A percentile compares a stretch with the other conserved stretches of the same genome.
These are phyloP conservation scores for Grifola frondosa DNA, from an alignment of 1,284 basidiomycete species.

Conservation along the genomic window DNA sequence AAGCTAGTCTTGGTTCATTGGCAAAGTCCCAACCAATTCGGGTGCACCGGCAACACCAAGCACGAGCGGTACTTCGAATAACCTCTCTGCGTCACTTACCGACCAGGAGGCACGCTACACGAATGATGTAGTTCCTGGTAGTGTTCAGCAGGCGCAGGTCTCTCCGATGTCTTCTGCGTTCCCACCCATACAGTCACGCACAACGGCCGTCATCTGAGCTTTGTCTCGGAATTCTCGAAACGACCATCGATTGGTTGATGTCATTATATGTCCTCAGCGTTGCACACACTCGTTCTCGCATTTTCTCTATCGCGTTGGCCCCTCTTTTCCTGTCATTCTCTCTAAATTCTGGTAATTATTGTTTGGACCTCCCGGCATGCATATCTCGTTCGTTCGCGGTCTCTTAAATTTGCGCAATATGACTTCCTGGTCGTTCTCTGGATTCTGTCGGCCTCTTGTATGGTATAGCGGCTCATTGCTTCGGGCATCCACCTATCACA, in stretches of 20 bases:
- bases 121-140: slow-evolving; percentile 22
- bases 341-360: too few species aligned
- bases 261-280: background rate
- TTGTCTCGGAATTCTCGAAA: background rate
- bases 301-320: slow-evolving; percentile 11
- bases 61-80: slow-evolving; percentile 37
- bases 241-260: background rate
- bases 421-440: too few species aligned
- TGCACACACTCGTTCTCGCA: background rate
- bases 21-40: slow-evolving; percentile 56
- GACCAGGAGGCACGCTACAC: slow-evolving; percentile 22
- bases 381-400: too few species aligned
- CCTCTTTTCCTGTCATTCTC: slow-evolving; percentile 6
- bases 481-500: too few species aligned
- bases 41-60: slow-evolving; percentile 59
- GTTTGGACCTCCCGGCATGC: slow-evolving; percentile 8
- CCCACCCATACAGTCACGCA: slow-evolving; percentile 39
- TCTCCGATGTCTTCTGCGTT: slow-evolving; percentile 78
- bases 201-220: slow-evolving; percentile 24
- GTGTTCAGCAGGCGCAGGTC: slow-evolving; percentile 51
- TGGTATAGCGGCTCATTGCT: too few species aligned
- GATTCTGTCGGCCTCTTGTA: too few species aligned
- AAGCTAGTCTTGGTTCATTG: slow-evolving; percentile 80
- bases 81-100: slow-evolving; percentile 17
- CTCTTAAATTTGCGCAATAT: too few species aligned